Conservation (phyloP, 73 alveolate species). For the Paramecium octaurelia region DNA sequence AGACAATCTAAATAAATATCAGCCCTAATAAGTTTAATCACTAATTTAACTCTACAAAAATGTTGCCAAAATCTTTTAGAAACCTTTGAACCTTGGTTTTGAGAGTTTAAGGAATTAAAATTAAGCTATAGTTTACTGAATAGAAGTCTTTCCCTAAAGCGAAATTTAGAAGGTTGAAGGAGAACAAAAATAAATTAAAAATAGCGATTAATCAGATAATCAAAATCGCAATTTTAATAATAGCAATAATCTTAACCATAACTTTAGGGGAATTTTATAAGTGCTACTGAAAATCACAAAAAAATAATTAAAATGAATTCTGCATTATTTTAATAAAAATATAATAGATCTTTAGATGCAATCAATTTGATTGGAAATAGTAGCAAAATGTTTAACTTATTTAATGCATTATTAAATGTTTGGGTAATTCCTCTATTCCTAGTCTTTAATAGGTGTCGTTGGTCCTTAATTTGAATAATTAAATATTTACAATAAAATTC, state of each 20-base stretch:
- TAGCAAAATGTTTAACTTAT: constrained; percentile 18
- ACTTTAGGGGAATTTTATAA: not conserved
- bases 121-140: not conserved
- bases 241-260: not conserved
- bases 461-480: not conserved
- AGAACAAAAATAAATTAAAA: not conserved
- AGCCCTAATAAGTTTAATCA: not conserved
- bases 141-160: too few species aligned
- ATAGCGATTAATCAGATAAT: not conserved
- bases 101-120: not conserved
- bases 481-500: not conserved
- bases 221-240: not conserved
- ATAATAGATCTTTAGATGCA: not conserved
- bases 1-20: not conserved
- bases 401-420: constrained; percentile 20
- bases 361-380: constrained; percentile 30
- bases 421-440: constrained; percentile 53
- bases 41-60: not conserved
- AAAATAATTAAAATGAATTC: not conserved
- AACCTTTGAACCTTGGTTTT: not conserved
- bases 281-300: not conserved
- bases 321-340: not conserved
- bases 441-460: too few species aligned
- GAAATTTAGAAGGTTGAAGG: not conserved
- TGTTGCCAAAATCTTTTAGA: not conserved